phyloP scores from a whole-genome alignment of 148 eudicot species.

The Oxyria digyna region DNA sequence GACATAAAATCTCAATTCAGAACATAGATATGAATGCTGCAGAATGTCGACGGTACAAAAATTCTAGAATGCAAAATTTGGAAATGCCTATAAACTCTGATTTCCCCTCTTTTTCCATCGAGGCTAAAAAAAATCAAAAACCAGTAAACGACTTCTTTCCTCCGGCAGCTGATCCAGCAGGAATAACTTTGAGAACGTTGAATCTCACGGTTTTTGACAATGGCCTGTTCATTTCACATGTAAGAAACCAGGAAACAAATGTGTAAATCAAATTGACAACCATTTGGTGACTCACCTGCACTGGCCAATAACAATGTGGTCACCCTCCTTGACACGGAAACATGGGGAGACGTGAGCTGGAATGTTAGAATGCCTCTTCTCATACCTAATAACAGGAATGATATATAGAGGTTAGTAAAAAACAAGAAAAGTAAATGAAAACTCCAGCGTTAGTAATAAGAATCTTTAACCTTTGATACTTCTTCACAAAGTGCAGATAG shows the following conservation, averaged over 20 bases:
- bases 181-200: slow-evolving; percentile 52
- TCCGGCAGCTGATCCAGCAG: slow-evolving; percentile 42
- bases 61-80: too few relatives aligned
- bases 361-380: slow-evolving; percentile 56
- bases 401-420: neutral
- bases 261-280: neutral
- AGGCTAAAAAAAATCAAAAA: too few relatives aligned
- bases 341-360: slow-evolving; percentile 55
- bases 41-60: neutral
- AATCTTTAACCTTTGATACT: slow-evolving; percentile 44
- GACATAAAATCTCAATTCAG: too few relatives aligned
- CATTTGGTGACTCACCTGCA: slow-evolving; percentile 18
- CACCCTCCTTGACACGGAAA: slow-evolving; percentile 61
- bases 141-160: slow-evolving; percentile 64
- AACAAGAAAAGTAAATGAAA: neutral
- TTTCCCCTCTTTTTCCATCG: neutral
- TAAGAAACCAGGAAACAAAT: neutral
- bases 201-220: slow-evolving; percentile 53
- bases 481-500: slow-evolving; percentile 69
- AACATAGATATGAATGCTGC: too few relatives aligned
- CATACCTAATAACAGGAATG: slow-evolving; percentile 18
- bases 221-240: slow-evolving; percentile 23
- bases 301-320: too few relatives aligned
- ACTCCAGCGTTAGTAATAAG: too few relatives aligned
- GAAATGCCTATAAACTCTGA: neutral